Percentiles rank a stretch among this genome's conserved stretches.
Conservation (phyloP, 257 asterid species). For the Paraleonurus japonicus region DNA sequence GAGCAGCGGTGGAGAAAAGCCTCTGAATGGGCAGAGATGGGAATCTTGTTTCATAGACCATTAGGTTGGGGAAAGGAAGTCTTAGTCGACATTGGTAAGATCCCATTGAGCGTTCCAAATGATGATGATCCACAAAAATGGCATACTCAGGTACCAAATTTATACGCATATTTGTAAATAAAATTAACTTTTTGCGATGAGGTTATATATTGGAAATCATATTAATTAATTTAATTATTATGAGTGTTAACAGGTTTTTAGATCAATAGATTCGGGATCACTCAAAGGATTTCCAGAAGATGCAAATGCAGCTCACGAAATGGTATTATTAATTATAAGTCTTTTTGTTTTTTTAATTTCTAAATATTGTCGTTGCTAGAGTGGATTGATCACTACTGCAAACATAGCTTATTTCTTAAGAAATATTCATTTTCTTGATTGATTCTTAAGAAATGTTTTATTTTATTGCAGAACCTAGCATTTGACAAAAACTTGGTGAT, state of each 20-base stretch:
- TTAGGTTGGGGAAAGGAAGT: neutral
- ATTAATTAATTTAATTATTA: neutral
- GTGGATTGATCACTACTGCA: no score
- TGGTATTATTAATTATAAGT: no score
- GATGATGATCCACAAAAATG: neutral
- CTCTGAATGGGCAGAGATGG: neutral
- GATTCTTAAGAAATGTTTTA: no score
- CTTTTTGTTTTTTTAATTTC: no score
- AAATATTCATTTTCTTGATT: no score
- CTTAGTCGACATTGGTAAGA: neutral
- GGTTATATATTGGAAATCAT: neutral
- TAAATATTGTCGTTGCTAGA: no score
- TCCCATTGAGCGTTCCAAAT: neutral
- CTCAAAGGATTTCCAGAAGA: constrained; percentile 15
- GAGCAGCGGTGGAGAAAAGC: constrained; percentile 17
- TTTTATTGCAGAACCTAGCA: constrained; percentile 29
- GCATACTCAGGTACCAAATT: constrained; percentile 1
- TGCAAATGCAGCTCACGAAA: neutral
- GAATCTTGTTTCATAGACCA: no score
- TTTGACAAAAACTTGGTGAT: constrained; percentile 18
- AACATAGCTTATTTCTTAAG: neutral
- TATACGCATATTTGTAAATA: no score
- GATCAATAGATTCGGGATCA: constrained; percentile 20
- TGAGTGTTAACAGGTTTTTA: constrained; percentile 1
- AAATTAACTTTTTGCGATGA: neutral